Base-by-base conservation (phyloP, 768 basidiomycete genomes). In the Lactarius tabidus region DNA sequence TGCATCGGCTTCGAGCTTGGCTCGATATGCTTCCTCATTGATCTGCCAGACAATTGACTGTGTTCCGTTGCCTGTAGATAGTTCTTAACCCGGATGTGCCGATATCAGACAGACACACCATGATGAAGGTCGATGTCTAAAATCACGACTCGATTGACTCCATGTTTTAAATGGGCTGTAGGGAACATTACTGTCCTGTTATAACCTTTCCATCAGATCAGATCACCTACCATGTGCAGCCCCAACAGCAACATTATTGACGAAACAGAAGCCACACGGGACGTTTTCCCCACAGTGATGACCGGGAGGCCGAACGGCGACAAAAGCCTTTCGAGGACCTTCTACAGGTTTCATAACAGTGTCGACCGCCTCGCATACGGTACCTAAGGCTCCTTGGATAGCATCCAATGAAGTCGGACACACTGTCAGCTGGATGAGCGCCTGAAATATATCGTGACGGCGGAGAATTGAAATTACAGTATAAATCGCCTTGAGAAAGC, bases 121-220 rank as follows among this genome's bases (percentile, higher is more conserved):
- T 95, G 93, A 75, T 95, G 93, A 12, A 96, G 78, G 73, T 96
- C 95, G 59, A 98, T 93, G 72, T 98, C 96, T 38, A 98, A 82
- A 52, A 99, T 89, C 33, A 95, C 82, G 1, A 93, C 80, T 28
- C 92, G 85, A 45, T 88, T 85, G 48, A 96, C 81, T 9, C 84
- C 83, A 71, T 97, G 87, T 59, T 85, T 77, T 15, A 97, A 76
- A 74, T 98, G 87, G 0, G 95, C 95, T 96, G 65, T 6, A n/a
- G 12, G 28, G 43, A 33, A n/a, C 17, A 18, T 58, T 28, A 60
- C 20, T 57, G 39, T 57, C 60, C 29, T 33, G 18, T 51, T 14
- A 23, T 33, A 7, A 35, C 41, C 2, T 28, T 6, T 57, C n/a
- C n/a, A 43, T 35, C 23, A 29, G 45, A 55, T 35, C 12, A 10